Evolutionary conservation across 2,329 filamentous ascomycete species (phyloP).

Genomic region (Colletotrichum agaves): DNA sequence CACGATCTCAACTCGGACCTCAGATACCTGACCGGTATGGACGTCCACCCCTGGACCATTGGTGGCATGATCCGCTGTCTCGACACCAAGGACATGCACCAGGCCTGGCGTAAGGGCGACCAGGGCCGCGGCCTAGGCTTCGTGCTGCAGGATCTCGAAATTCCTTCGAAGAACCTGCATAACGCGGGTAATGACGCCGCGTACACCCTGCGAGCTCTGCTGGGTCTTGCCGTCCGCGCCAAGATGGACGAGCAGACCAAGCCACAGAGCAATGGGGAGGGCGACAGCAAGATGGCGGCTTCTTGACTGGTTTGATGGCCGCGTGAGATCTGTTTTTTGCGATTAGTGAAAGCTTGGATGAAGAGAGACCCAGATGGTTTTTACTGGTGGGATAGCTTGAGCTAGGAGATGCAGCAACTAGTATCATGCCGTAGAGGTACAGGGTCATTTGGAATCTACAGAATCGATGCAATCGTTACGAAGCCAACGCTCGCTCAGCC

Average conservation of each 20-base stretch:
- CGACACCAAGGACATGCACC: constrained; percentile 80
- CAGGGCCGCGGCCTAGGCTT: constrained; percentile 66
- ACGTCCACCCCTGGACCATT: constrained; percentile 65
- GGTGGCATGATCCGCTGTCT: constrained; percentile 70
- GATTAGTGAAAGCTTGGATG: constrained; percentile 1
- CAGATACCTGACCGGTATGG: constrained; percentile 61
- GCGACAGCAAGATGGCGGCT: not conserved
- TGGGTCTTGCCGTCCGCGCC: constrained; percentile 41
- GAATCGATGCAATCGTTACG: not conserved
- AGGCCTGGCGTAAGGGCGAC: constrained; percentile 65
- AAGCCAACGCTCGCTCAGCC: constrained; percentile 10
- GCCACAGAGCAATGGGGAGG: not conserved
- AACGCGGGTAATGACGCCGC: constrained; percentile 39
- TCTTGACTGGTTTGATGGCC: not conserved
- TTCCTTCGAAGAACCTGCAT: constrained; percentile 34
- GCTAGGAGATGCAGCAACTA: not conserved
- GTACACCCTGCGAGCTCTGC: constrained; percentile 39
- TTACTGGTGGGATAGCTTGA: not conserved
- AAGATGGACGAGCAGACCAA: not conserved
- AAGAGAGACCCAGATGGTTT: not conserved
- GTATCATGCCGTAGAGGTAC: not conserved
- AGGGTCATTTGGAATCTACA: not conserved
- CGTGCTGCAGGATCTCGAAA: constrained; percentile 60
- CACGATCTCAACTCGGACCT: constrained; percentile 76
- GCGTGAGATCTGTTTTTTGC: not conserved